These are phyloP conservation scores for Fusarium torulosum DNA, from an alignment of 2,329 filamentous ascomycete species.

Conservation along the genomic window DNA sequence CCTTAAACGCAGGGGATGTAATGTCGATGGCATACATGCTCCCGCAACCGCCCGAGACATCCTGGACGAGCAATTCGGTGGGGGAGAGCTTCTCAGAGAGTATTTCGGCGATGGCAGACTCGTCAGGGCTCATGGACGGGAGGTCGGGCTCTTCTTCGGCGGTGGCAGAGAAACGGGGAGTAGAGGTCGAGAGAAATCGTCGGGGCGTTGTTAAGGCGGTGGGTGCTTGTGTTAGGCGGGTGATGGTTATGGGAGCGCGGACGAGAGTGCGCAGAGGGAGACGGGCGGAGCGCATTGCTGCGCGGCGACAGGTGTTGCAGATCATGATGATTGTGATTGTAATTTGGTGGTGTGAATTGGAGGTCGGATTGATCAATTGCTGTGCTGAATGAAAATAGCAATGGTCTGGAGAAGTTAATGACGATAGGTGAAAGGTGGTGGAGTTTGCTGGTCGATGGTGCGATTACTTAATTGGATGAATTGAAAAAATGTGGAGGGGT, in stretches of 20 bases:
- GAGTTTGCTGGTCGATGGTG: slow-evolving; percentile 18
- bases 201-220: slow-evolving; percentile 4
- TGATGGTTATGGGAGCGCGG: slow-evolving; percentile 20
- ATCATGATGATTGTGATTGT: slow-evolving; percentile 41
- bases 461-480: slow-evolving; percentile 30
- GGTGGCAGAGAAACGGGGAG: slow-evolving; percentile 23
- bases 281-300: slow-evolving; percentile 42
- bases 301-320: slow-evolving; percentile 45
- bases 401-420: slow-evolving; percentile 22
- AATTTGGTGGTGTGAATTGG: neutral
- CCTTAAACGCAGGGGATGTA: slow-evolving; percentile 77
- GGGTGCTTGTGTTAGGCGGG: slow-evolving; percentile 19
- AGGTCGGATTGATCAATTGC: slow-evolving; percentile 23
- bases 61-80: slow-evolving; percentile 73
- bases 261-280: slow-evolving; percentile 24
- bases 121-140: slow-evolving; percentile 61
- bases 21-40: slow-evolving; percentile 91
- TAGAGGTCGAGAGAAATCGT: slow-evolving; percentile 28
- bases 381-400: neutral
- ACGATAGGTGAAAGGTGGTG: slow-evolving; percentile 17
- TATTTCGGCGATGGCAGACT: slow-evolving; percentile 69
- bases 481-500: slow-evolving; percentile 39
- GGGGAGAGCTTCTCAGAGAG: slow-evolving; percentile 64
- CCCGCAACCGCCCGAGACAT: slow-evolving; percentile 86
- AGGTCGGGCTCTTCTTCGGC: slow-evolving; percentile 35